phyloP scores from a whole-genome alignment of 2,329 filamentous ascomycete species.

The Diaporthe sp. region DNA sequence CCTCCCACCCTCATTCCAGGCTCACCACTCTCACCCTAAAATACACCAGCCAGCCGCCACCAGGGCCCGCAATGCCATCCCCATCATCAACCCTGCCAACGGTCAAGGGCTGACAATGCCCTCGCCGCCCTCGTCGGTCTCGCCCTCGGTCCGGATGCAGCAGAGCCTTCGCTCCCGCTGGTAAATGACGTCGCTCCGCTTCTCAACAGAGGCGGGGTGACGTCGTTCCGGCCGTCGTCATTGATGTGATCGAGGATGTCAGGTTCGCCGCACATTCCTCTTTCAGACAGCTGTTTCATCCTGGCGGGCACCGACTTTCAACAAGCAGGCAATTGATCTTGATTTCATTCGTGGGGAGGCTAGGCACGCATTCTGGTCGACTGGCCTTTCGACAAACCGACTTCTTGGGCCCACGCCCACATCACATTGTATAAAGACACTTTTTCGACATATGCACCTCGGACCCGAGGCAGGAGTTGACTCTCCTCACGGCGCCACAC shows the following conservation, averaged over 20 bases:
- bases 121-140: conserved; percentile 83
- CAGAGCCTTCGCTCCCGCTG: conserved; percentile 66
- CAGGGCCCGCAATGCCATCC: conserved; percentile 93
- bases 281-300: conserved; percentile 57
- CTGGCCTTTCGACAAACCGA: conserved; percentile 45
- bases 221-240: conserved; percentile 51
- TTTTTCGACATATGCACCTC: conserved; percentile 51
- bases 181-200: conserved; percentile 57
- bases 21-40: conserved; percentile 77
- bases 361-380: conserved; percentile 45
- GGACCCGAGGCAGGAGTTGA: conserved; percentile 46
- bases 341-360: conserved; percentile 53
- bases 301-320: conserved; percentile 61
- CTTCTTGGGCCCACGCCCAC: conserved; percentile 39
- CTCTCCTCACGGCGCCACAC: conserved; percentile 46
- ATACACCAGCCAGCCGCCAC: conserved; percentile 92
- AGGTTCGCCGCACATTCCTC: conserved; percentile 52
- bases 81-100: conserved; percentile 96
- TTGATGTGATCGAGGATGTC: conserved; percentile 52
- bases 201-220: conserved; percentile 49
- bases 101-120: conserved; percentile 80
- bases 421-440: conserved; percentile 50
- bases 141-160: conserved; percentile 70
- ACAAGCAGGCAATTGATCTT: conserved; percentile 58
- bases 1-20: conserved; percentile 74